A percentile compares a stretch with the other conserved stretches of the same genome.
Conservation (phyloP, 2,329 filamentous ascomycete genomes). For the Ophiostoma populinum region DNA sequence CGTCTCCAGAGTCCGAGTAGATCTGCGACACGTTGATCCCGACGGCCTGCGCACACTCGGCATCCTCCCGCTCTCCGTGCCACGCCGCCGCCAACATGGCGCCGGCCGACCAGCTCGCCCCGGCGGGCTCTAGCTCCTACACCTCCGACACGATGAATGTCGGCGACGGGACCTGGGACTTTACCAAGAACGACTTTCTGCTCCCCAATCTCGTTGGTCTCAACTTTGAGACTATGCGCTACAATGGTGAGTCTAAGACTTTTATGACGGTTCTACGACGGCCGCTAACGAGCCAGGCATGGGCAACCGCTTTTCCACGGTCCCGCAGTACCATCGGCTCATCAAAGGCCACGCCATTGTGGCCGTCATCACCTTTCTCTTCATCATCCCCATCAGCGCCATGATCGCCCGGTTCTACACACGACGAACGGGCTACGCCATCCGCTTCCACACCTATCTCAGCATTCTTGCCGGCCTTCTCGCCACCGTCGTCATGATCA, state of each 20-base stretch:
- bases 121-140: constrained; percentile 57
- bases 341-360: constrained; percentile 57
- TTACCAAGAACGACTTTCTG: constrained; percentile 57
- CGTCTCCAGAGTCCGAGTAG: too few relatives aligned
- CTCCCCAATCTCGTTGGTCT: constrained; percentile 60
- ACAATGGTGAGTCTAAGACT: constrained; percentile 62
- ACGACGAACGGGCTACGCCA: constrained; percentile 38
- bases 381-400: constrained; percentile 57
- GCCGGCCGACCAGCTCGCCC: constrained; percentile 42
- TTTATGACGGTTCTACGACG: too few relatives aligned
- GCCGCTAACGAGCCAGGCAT: too few relatives aligned
- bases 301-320: constrained; percentile 59
- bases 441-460: constrained; percentile 57
- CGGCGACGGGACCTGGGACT: constrained; percentile 73
- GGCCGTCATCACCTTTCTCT: constrained; percentile 55
- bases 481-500: constrained; percentile 52
- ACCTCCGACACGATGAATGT: constrained; percentile 57
- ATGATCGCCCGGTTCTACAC: constrained; percentile 57
- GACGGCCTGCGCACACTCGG: background rate
- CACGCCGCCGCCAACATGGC: constrained; percentile 35
- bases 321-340: constrained; percentile 53
- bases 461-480: constrained; percentile 52
- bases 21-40: too few relatives aligned
- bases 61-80: background rate
- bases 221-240: constrained; percentile 68